phyloP scores from a whole-genome alignment of 1,284 basidiomycete genomes.

The Lentinula novae-zelandiae region DNA sequence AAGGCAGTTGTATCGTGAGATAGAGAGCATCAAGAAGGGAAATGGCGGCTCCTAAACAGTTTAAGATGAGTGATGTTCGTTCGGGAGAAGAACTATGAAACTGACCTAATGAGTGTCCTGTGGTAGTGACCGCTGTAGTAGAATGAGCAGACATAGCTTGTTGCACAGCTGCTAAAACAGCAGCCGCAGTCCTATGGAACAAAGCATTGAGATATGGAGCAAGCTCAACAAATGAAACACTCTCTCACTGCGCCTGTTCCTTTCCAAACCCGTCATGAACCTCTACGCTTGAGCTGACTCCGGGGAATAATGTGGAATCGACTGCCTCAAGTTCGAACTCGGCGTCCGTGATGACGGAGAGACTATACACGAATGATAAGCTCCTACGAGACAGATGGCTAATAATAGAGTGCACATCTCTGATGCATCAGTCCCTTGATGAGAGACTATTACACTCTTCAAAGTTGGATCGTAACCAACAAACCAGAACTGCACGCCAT shows the following conservation, averaged over 20 bases:
- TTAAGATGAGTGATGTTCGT: too few species aligned
- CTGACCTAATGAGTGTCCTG: constrained; percentile 54
- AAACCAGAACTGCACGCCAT: constrained; percentile 43
- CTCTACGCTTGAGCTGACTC: constrained; percentile 40
- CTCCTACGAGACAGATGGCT: neutral
- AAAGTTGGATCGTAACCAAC: constrained; percentile 32
- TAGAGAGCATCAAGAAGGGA: constrained; percentile 39
- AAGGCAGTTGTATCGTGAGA: constrained; percentile 26
- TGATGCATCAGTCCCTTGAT: constrained; percentile 48
- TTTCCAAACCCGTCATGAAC: constrained; percentile 57
- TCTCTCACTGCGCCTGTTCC: constrained; percentile 46
- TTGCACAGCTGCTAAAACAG: constrained; percentile 47
- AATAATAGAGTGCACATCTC: constrained; percentile 34
- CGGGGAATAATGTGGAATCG: constrained; percentile 54
- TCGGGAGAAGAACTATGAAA: neutral
- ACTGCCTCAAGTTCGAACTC: constrained; percentile 38
- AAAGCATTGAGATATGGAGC: neutral
- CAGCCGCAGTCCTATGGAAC: constrained; percentile 38
- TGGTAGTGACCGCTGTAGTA: constrained; percentile 40
- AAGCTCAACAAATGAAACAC: neutral
- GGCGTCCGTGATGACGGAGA: constrained; percentile 50
- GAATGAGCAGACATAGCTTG: constrained; percentile 35
- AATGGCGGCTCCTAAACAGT: constrained; percentile 40
- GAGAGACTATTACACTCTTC: constrained; percentile 42
- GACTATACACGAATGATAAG: constrained; percentile 25